A percentile compares a stretch with the other conserved stretches of the same genome.
phyloP scores from a whole-genome alignment of 441 rosid species.

The Pelargonium fulgidum region DNA sequence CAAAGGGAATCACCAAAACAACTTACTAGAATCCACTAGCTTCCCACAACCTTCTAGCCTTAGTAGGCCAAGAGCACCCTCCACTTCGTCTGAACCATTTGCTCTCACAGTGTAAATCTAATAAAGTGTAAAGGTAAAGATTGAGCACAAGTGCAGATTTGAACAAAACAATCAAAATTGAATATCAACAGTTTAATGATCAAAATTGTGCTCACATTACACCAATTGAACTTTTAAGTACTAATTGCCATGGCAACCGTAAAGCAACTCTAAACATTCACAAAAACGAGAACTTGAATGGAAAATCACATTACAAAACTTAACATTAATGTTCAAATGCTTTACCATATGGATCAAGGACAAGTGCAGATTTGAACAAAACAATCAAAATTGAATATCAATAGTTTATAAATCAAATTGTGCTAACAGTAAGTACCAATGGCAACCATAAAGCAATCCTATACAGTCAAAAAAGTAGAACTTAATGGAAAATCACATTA shows the following conservation, averaged over 20 bases:
- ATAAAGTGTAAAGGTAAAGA: not conserved
- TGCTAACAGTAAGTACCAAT: no score
- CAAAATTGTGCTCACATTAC: no score
- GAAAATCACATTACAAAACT: not conserved
- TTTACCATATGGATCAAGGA: no score
- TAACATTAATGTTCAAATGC: not conserved
- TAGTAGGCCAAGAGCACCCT: conserved; percentile 40
- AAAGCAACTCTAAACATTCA: not conserved
- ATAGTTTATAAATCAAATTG: no score
- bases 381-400: no score
- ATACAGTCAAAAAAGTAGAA: no score
- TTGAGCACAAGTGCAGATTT: not conserved
- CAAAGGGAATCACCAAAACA: not conserved
- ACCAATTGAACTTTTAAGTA: no score
- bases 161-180: not conserved
- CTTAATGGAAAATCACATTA: no score
- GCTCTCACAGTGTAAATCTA: conserved; percentile 47
- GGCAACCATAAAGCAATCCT: no score
- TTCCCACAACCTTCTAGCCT: conserved; percentile 24
- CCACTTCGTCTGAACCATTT: conserved; percentile 31
- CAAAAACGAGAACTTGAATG: not conserved
- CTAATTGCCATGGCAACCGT: no score
- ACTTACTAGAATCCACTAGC: conserved; percentile 25
- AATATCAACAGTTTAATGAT: no score
- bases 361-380: not conserved